Base-by-base conservation (phyloP, 164 flowering plant species). In the Cinnamomum chago region DNA sequence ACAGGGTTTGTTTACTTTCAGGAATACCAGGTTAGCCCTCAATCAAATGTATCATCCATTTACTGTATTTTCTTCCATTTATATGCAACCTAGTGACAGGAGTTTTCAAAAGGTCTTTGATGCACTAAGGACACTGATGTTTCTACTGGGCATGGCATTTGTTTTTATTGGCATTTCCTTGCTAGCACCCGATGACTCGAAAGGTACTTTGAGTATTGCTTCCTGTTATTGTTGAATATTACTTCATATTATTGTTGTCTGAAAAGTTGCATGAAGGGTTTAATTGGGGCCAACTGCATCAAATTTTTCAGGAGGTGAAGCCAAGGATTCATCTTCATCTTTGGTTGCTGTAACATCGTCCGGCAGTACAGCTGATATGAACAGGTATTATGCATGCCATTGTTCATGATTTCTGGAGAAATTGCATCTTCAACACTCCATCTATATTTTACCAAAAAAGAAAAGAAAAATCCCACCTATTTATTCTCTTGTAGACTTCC, bases 1-100 rank as follows among this genome's bases (percentile, higher is more conserved):
- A 95, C 99, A 73, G 98, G 99, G 79, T 90, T 95, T 82, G 79
- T 95, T 1, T 95, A 93, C 81, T 95, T 95, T 72, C 96, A 95
- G 83, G 99, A 95, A 83, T 95, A 90, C 82, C 98, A 93, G 98
- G 99, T 94, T 62, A 35, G 51, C 60, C 62, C 58, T 22, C n/a
- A 67, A 28, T n/a, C 70, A 62, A 50, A 55, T 27, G 70, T 65
- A 60, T 68, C 69, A 71, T 77, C 70, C 65, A 27, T 24, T 52
- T 65, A 40, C 73, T 70, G 13, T 22, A 13, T 14, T 55, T 20
- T 55, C n/a, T 55, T 18, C 28, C 11, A 40, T 47, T 22, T 68
- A 17, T 40, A 40, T 68, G 47, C 24, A 69, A 22, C 69, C 69
- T 33, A 55, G 47, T 25, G 9, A 72, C 35, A 7, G 68, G 22